phyloP scores from a whole-genome alignment of 1,284 basidiomycete species.

The Ceratobasidium sp. region DNA sequence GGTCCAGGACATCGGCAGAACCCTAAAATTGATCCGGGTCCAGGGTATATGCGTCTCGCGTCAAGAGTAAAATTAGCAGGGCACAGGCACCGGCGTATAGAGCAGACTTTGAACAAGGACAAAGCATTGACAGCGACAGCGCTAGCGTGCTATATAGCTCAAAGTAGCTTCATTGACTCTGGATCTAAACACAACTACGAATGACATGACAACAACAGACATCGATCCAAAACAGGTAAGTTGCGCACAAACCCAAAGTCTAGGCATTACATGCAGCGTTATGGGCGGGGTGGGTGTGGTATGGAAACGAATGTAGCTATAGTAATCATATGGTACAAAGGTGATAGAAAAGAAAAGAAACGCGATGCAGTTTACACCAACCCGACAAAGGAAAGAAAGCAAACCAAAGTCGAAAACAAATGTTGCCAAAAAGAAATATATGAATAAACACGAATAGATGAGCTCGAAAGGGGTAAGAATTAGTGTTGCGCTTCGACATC shows the following conservation, averaged over 20 bases:
- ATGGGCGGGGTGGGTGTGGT: too few relatives aligned
- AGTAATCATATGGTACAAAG: neutral
- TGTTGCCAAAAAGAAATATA: neutral
- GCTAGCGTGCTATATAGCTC: too few relatives aligned
- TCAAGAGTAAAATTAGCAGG: too few relatives aligned
- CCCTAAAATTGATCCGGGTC: too few relatives aligned
- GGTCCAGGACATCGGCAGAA: too few relatives aligned
- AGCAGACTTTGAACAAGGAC: too few relatives aligned
- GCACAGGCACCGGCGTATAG: too few relatives aligned
- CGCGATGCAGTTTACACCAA: conserved; percentile 3
- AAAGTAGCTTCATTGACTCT: neutral
- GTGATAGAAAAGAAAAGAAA: neutral
- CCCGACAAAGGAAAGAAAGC: neutral
- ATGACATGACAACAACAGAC: neutral
- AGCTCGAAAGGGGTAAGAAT: neutral
- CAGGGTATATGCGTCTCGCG: too few relatives aligned
- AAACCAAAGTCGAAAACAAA: neutral
- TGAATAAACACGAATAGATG: neutral
- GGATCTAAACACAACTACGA: neutral
- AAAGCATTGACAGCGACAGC: too few relatives aligned
- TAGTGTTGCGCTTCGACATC: conserved; percentile 28
- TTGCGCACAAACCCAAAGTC: neutral
- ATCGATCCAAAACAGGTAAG: neutral
- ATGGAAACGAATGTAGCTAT: too few relatives aligned
- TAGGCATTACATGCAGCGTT: neutral